Conservation (phyloP, 768 basidiomycete species). For the Russula dissimulans region DNA sequence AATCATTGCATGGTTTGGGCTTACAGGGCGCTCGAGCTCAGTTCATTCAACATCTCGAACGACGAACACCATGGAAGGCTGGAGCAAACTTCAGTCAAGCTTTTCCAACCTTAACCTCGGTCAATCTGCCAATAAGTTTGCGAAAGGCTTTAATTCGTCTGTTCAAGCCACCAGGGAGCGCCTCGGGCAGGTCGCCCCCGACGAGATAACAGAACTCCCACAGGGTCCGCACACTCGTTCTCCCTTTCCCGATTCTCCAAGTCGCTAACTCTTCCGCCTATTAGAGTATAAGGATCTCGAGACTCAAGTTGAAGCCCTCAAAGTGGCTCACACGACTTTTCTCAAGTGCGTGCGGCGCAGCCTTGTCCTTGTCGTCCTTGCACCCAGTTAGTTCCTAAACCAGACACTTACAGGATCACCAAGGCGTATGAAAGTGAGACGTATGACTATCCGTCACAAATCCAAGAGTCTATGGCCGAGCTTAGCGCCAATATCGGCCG, state of each 20-base stretch:
- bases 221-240: constrained; percentile 42
- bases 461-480: constrained; percentile 74
- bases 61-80: constrained; percentile 35
- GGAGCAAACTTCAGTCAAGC: constrained; percentile 61
- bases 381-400: not conserved
- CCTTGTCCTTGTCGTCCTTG: not conserved
- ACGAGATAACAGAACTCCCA: constrained; percentile 92
- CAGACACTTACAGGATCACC: constrained; percentile 51
- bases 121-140: constrained; percentile 64
- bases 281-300: constrained; percentile 96
- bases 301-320: constrained; percentile 86
- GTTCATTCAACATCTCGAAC: constrained; percentile 4
- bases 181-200: constrained; percentile 78
- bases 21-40: not conserved
- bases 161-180: constrained; percentile 84
- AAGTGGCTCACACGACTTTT: constrained; percentile 61
- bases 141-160: constrained; percentile 72
- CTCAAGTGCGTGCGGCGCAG: constrained; percentile 51
- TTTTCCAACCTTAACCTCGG: constrained; percentile 58
- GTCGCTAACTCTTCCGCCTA: not conserved
- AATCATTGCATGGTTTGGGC: not conserved
- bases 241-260: not conserved
- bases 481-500: constrained; percentile 61
- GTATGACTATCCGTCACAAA: constrained; percentile 84
- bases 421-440: constrained; percentile 83